Evolutionary conservation across 1,284 basidiomycete genomes (phyloP).

Genomic region (Hymenochaete sp.): DNA sequence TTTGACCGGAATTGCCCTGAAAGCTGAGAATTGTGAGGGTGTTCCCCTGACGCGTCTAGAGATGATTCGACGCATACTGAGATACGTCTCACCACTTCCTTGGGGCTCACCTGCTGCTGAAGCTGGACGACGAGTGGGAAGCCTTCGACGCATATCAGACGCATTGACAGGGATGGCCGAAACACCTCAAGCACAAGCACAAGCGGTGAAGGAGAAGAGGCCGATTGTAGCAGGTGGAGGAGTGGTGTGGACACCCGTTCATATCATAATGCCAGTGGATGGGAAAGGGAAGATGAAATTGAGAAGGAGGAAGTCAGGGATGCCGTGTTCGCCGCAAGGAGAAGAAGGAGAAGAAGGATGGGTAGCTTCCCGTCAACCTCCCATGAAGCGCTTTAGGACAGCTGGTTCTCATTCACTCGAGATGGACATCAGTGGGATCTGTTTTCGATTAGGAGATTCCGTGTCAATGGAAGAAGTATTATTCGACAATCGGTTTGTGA

Average conservation of each 20-base stretch:
- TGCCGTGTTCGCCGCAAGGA: too few species aligned
- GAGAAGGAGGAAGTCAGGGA: too few species aligned
- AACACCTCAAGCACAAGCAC: too few species aligned
- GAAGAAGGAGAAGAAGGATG: conserved; percentile 17
- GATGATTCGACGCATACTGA: conserved; percentile 52
- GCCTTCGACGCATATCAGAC: conserved; percentile 38
- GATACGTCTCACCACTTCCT: conserved; percentile 58
- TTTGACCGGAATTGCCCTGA: too few species aligned
- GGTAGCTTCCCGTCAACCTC: conserved; percentile 22
- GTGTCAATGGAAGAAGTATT: conserved; percentile 13
- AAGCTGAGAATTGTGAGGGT: too few species aligned
- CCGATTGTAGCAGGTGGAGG: conserved; percentile 44
- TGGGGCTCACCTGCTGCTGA: conserved; percentile 65
- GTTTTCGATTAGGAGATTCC: neutral
- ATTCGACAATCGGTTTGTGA: conserved; percentile 21
- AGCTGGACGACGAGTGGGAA: conserved; percentile 38
- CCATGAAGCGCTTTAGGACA: conserved; percentile 6
- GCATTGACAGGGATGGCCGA: too few species aligned
- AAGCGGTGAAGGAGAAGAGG: conserved; percentile 9
- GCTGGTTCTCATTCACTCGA: conserved; percentile 2
- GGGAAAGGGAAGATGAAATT: neutral
- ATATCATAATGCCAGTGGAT: conserved; percentile 17
- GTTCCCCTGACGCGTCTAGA: too few species aligned
- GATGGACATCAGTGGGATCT: conserved; percentile 13
- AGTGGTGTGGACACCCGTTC: conserved; percentile 54